A percentile compares a stretch with the other conserved stretches of the same genome.
Evolutionary conservation across 129 eudicot genomes (phyloP).

Genomic region (Cynara cardunculus): DNA sequence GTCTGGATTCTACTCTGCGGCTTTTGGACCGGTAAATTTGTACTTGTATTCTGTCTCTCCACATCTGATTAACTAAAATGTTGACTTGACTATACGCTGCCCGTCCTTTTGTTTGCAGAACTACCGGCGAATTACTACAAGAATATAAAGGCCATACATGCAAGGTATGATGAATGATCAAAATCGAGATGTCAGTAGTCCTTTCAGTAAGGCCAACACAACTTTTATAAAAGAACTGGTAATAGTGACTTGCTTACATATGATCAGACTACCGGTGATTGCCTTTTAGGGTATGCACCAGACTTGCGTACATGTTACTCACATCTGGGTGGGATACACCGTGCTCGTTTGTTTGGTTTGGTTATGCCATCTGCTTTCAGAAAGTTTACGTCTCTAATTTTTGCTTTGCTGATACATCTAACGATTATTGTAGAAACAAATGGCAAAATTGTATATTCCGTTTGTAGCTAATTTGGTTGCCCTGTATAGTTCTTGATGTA

Average conservation of each 20-base stretch:
- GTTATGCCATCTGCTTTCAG: neutral
- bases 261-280: too few relatives aligned
- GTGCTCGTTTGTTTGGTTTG: too few relatives aligned
- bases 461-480: neutral
- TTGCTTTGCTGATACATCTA: neutral
- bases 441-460: neutral
- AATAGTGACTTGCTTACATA: neutral
- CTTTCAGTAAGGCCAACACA: neutral
- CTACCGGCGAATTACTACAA: slow-evolving; percentile 90
- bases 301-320: too few relatives aligned
- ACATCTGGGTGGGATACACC: too few relatives aligned
- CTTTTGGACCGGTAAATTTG: slow-evolving; percentile 72
- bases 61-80: neutral
- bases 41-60: neutral
- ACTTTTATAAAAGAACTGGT: neutral
- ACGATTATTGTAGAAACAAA: neutral
- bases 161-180: slow-evolving; percentile 69
- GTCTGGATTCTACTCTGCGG: slow-evolving; percentile 91
- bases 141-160: slow-evolving; percentile 95
- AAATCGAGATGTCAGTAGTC: neutral
- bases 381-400: neutral
- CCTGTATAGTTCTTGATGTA: neutral
- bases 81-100: slow-evolving; percentile 8
- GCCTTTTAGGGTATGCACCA: too few relatives aligned
- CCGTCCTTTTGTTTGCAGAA: slow-evolving; percentile 46